phyloP scores from a whole-genome alignment of 495 filamentous ascomycete genomes.

The Pseudotulostoma volvatum region DNA sequence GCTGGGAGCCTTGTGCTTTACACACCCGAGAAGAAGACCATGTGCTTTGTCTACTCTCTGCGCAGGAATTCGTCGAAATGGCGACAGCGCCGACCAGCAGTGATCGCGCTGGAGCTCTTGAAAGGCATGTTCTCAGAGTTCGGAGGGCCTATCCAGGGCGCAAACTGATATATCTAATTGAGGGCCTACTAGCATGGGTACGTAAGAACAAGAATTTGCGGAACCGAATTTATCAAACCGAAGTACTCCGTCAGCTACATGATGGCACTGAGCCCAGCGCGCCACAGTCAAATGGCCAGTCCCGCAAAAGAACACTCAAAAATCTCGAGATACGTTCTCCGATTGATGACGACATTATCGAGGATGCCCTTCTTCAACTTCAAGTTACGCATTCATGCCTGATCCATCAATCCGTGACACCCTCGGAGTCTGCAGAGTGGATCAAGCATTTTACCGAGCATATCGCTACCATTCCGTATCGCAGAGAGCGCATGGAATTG shows the following conservation, averaged over 20 bases:
- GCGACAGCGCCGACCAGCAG: slow-evolving; percentile 21
- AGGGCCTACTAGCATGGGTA: slow-evolving; percentile 51
- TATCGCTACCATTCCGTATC: slow-evolving; percentile 62
- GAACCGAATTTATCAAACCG: slow-evolving; percentile 50
- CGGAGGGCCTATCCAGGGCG: slow-evolving; percentile 35
- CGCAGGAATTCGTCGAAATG: slow-evolving; percentile 52
- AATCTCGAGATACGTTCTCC: slow-evolving; percentile 26
- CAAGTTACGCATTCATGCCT: slow-evolving; percentile 52
- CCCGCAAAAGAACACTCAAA: slow-evolving; percentile 22
- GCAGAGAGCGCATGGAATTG: slow-evolving; percentile 26
- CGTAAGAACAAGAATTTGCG: slow-evolving; percentile 51
- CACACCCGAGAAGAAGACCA: slow-evolving; percentile 47
- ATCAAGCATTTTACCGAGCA: slow-evolving; percentile 67
- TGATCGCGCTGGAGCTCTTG: slow-evolving; percentile 22
- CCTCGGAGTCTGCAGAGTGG: slow-evolving; percentile 58
- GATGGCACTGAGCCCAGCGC: slow-evolving; percentile 8
- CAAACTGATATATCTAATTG: slow-evolving; percentile 58
- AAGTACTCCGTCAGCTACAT: slow-evolving; percentile 40
- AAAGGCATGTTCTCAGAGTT: slow-evolving; percentile 41
- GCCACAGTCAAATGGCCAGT: slow-evolving; percentile 9
- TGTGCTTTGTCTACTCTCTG: slow-evolving; percentile 47
- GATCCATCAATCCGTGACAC: slow-evolving; percentile 51
- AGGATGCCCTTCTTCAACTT: slow-evolving; percentile 54
- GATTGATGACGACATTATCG: slow-evolving; percentile 55
- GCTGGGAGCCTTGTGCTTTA: slow-evolving; percentile 48